Evolutionary conservation across 768 basidiomycete genomes (phyloP).

Genomic region (Auriscalpium microsporum): DNA sequence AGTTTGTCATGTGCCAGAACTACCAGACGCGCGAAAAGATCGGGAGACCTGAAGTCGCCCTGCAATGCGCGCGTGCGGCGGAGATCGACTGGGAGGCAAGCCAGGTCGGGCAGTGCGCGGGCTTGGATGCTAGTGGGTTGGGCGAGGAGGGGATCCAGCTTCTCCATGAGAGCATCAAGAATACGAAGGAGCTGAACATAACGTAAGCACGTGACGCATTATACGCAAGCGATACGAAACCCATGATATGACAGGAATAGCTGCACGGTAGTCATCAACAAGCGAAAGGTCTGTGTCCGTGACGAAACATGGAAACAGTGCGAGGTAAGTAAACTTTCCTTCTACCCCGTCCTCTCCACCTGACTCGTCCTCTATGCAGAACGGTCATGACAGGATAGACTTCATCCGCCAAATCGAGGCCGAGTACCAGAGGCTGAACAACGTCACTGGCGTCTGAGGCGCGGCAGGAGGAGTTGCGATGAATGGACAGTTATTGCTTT

Average conservation of each 20-base stretch:
- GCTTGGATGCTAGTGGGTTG: constrained; percentile 53
- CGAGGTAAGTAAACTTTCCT: constrained; percentile 39
- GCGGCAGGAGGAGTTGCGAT: no score
- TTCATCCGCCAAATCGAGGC: constrained; percentile 72
- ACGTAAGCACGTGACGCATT: constrained; percentile 35
- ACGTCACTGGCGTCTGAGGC: neutral
- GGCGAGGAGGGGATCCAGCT: constrained; percentile 57
- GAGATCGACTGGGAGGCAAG: constrained; percentile 64
- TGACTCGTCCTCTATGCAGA: constrained; percentile 30
- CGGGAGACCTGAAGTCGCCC: constrained; percentile 55
- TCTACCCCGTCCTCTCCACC: neutral
- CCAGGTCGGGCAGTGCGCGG: constrained; percentile 48
- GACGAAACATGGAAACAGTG: constrained; percentile 76
- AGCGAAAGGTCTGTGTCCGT: constrained; percentile 59
- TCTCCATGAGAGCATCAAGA: constrained; percentile 48
- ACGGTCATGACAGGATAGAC: constrained; percentile 64
- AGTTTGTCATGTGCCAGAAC: constrained; percentile 77
- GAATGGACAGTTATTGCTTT: no score
- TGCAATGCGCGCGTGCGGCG: constrained; percentile 54
- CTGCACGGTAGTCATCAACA: constrained; percentile 78
- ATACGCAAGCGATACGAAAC: neutral
- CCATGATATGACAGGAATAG: constrained; percentile 48
- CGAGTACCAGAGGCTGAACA: constrained; percentile 62
- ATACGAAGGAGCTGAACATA: constrained; percentile 41
- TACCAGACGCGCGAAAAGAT: constrained; percentile 53